Evolutionary conservation across 1,284 basidiomycete genomes (phyloP), one percentile per base, ranked within the genome.

Genomic region (Cutaneotrichosporon cavernicola): DNA sequence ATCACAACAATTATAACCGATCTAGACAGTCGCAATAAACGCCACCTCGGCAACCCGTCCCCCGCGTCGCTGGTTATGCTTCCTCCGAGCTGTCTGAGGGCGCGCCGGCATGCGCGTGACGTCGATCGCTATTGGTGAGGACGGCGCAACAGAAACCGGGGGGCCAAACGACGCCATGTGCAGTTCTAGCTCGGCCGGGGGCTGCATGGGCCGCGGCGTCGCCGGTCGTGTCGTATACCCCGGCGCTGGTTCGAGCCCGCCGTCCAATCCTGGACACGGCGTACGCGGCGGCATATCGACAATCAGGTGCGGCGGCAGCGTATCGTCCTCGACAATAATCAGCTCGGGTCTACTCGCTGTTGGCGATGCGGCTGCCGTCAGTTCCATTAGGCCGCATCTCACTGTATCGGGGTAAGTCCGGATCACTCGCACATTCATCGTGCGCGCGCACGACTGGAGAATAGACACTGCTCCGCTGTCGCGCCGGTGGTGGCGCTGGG

Each of bases 401-500:
- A 56, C 55, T 26, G 38, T 56, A 56, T 5, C 21, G 21, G 2
- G 55, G 55, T 11, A 56, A 22, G 6, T 56, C 55, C 10, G 55
- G 55, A 14, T 56, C 55, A 14, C 55, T 56, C 3, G 13, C 55
- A 14, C 55, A 56, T 26, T 56, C 55, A 11, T 22, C 22, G 38
- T 56, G 55, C 4, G 55, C 38, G 8, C 55, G 38, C 22, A 56
- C 55, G 11, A 56, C 55, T 11, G 22, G 38, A 5, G 36, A 26
- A 22, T 40, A 40, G 0, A 40, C 55, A 22, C 38, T 56, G 9
- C 36, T 43, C 38, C 55, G 21, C 11, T 38, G 18, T 2, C 55
- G 21, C 1, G 53, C 34, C 2, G 53, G 16, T 5, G 16, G 36
- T 5, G 55, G n/a, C n/a, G n/a, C n/a, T n/a, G n/a, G n/a, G n/a